Evolutionary conservation across 495 filamentous ascomycete genomes (phyloP), one percentile per base, ranked within the genome.

Genomic region (Penicillium malachiteum): DNA sequence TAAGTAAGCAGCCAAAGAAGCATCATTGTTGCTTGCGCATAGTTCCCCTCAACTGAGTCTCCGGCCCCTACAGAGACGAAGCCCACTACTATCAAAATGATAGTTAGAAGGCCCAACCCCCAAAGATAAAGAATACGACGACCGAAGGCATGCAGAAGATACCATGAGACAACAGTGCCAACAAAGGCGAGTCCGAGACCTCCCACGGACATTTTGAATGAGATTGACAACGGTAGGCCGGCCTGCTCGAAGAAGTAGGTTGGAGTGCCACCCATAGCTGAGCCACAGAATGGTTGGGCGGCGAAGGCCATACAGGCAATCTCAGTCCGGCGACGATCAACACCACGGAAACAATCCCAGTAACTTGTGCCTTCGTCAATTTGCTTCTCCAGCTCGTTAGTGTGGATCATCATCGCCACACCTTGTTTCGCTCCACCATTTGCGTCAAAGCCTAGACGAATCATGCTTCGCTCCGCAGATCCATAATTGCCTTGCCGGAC

Each of bases 331-430:
- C 86, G 81, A 17, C 82, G 71, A 53, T 93, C 84, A 7, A 79
- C 78, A 1, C 87, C 87, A 60, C 80, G 84, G 75, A 91, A 91
- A 70, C 88, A 88, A 63, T 91, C 88, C 52, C 75, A 56, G 59
- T 87, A 89, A 43, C 73, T 80, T n/a, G 86, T 78, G 12, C 84
- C 83, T 16, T 70, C 71, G 18, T 81, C 84, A 35, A 83, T 81
- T 21, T 83, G 83, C 56, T 85, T 71, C 64, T 93, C 88, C 6
- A 90, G 71, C 1, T 83, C 83, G n/a, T 85, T 87, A 26, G 88
- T 91, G 59, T 88, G 85, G 12, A 87, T 82, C 83, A 92, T 92
- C 89, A 26, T 26, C 21, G 21, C 21, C 21, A 26, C 21, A 26
- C 2, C 21, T 26, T 26, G 21, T 26, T 26, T 26, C 21, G 21